Evolutionary conservation across 208 protist species (phyloP).

Genomic region (Plasmodiophora brassicae): DNA sequence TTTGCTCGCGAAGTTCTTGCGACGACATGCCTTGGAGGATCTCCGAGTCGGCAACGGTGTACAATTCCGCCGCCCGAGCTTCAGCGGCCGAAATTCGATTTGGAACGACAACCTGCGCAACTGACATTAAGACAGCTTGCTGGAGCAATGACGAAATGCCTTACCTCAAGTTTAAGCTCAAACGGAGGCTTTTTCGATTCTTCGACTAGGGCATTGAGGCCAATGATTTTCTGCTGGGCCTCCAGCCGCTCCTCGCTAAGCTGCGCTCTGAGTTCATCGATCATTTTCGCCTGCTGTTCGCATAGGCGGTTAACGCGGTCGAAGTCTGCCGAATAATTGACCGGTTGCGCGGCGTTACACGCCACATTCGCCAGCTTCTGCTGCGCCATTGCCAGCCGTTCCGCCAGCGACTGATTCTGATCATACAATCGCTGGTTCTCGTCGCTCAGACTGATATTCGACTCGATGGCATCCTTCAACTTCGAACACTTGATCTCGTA

Average conservation of each 20-base stretch:
- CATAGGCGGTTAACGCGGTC: too few species aligned
- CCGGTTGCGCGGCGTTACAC: background rate
- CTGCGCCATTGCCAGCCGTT: background rate
- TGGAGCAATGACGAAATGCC: background rate
- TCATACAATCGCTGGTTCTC: conserved; percentile 22
- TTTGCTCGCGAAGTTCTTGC: background rate
- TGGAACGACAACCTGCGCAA: background rate
- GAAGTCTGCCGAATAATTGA: too few species aligned
- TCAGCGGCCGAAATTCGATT: background rate
- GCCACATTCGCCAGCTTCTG: background rate
- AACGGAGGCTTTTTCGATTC: background rate
- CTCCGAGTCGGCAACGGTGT: background rate
- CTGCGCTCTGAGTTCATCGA: background rate
- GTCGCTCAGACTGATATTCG: background rate
- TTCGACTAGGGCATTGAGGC: background rate
- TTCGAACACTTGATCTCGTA: background rate
- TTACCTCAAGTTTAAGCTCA: background rate
- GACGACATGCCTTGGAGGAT: background rate
- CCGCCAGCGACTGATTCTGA: background rate
- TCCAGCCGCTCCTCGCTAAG: background rate
- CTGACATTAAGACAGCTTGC: background rate
- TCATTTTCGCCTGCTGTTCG: too few species aligned
- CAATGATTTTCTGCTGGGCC: background rate
- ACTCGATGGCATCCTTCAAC: background rate
- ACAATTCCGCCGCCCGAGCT: background rate